phyloP scores from a whole-genome alignment of 2,329 filamentous ascomycete species.

The Calonectria fujianensis region DNA sequence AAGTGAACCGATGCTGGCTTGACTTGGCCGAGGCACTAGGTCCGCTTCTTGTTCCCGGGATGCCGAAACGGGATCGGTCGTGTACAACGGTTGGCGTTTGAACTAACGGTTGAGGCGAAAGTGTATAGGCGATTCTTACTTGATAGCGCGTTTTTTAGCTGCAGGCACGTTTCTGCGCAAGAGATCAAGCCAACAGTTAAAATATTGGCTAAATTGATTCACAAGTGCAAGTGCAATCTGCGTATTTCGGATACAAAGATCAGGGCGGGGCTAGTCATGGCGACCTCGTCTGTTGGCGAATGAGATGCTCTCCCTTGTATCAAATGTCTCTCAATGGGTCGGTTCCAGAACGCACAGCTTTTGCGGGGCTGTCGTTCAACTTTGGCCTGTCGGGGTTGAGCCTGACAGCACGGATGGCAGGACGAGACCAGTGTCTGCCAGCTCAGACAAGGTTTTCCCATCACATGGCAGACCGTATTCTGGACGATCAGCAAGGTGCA shows the following conservation, averaged over 20 bases:
- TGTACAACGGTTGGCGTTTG: neutral
- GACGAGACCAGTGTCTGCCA: constrained; percentile 5
- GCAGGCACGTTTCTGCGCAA: neutral
- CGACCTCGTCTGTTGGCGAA: neutral
- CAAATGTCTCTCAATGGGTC: constrained; percentile 5
- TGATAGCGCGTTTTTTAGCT: neutral
- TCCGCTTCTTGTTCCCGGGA: neutral
- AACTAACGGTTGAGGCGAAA: neutral
- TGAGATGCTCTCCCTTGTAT: neutral
- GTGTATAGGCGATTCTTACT: neutral
- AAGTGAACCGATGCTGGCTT: neutral
- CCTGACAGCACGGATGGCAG: neutral
- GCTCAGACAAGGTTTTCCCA: constrained; percentile 11
- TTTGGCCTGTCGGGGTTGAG: neutral
- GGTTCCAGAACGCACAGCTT: constrained; percentile 2
- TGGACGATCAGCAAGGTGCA: neutral
- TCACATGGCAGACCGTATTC: constrained; percentile 13
- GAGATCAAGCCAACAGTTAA: neutral
- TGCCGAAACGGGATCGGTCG: neutral
- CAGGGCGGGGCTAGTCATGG: neutral
- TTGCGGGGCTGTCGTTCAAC: neutral
- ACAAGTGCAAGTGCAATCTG: neutral
- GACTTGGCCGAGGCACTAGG: neutral
- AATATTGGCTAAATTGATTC: neutral
- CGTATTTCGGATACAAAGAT: neutral